These are phyloP conservation scores for Saccharomyces mikatae DNA, from an alignment of 805 yeast genomes.

Conservation along the genomic window DNA sequence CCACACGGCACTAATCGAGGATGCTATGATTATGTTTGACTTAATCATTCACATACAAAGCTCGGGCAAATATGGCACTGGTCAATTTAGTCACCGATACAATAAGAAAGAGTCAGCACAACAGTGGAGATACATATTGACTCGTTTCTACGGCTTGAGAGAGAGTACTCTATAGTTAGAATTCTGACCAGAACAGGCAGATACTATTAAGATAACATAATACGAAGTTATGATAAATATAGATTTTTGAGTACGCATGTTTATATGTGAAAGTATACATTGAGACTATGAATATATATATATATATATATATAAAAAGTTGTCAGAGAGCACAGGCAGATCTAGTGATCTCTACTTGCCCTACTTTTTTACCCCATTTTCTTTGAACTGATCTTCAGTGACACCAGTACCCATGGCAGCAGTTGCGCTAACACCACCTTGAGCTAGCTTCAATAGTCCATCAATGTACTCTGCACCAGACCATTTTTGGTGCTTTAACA, in stretches of 20 bases:
- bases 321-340: neutral
- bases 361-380: slow-evolving; percentile 3
- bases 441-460: slow-evolving; percentile 76
- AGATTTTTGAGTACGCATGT: neutral
- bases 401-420: slow-evolving; percentile 99
- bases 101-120: neutral
- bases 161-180: neutral
- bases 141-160: neutral
- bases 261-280: neutral
- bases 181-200: neutral
- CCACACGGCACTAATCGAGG: neutral
- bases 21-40: neutral
- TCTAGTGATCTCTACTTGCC: neutral
- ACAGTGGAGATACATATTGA: neutral
- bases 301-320: no score
- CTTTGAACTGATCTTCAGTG: slow-evolving; percentile 89
- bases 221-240: neutral
- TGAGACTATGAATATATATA: neutral
- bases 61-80: neutral
- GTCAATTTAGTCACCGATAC: neutral
- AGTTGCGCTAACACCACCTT: slow-evolving; percentile 91
- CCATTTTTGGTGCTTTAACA: slow-evolving; percentile 97
- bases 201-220: no score
- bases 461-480: slow-evolving; percentile 97
- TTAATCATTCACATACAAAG: neutral